Evolutionary conservation across 129 eudicot genomes (phyloP), one percentile per base, ranked within the genome.

Genomic region (Pseudognaphalium luteoalbum): DNA sequence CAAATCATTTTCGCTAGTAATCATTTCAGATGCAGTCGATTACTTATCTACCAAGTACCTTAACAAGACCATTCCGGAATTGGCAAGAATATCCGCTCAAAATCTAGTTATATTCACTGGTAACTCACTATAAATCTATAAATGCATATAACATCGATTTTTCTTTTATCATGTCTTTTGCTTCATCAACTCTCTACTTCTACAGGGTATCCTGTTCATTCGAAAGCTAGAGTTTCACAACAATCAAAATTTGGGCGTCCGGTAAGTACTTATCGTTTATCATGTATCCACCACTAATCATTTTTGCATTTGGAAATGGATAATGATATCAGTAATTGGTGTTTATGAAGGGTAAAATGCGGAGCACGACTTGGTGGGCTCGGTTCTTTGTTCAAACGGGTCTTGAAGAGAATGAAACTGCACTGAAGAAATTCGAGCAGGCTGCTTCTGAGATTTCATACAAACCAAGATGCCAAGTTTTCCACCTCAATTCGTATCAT

Each of bases 361-460:
- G 90, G 67, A 83, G 87, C 78, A 68, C 80, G 42, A 72, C 93
- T 44, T 88, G 93, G 93, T 88, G 93, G 93, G 78, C 76, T 34
- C 85, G 86, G 17, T 88, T 88, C 66, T 88, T 88, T 64, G 84
- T 83, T 42, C 90, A 85, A 78, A 86, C 82, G 30, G 83, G 86
- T 70, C 68, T 88, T 16, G 86, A 86, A 68, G 86, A 83, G 80
- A 88, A 88, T 71, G 93, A 88, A 81, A 83, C 60, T 29, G 88
- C 93, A 21, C 62, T 54, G 2, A 86, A 78, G 78, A 88, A 86
- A 78, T 88, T 85, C 30, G 86, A 81, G 28, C 84, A 83, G 72
- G 88, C 83, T 78, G 85, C 90, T 63, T 50, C 81, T 10, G 74
- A 75, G 52, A 60, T 3, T 34, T 60, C 84, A 60, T 88, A 78